These are phyloP conservation scores for Thielaviopsis ethacetica DNA, from an alignment of 2,329 filamentous ascomycete genomes.

Conservation along the genomic window DNA sequence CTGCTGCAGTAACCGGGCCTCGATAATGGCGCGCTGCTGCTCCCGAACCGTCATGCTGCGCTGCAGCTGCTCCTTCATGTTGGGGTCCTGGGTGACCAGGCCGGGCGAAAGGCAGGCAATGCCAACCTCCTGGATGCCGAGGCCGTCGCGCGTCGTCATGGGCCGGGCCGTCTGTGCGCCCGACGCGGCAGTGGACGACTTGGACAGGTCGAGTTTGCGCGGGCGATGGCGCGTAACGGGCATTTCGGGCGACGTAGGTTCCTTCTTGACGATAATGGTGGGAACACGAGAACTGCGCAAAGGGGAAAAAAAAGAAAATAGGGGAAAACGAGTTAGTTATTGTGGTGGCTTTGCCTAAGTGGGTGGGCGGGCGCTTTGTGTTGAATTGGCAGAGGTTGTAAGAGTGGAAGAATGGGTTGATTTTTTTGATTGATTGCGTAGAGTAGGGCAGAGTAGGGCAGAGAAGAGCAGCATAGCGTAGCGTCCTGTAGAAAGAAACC, in stretches of 20 bases:
- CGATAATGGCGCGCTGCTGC: constrained; percentile 88
- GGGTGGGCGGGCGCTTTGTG: background rate
- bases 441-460: too few relatives aligned
- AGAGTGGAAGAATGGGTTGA: constrained; percentile 4
- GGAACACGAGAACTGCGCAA: constrained; percentile 41
- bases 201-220: constrained; percentile 61
- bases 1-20: constrained; percentile 73
- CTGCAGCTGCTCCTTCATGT: constrained; percentile 89
- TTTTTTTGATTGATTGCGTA: background rate
- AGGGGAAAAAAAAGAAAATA: constrained; percentile 18
- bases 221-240: constrained; percentile 58
- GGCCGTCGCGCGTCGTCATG: constrained; percentile 60
- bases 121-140: constrained; percentile 82
- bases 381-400: background rate
- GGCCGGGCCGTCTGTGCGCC: constrained; percentile 50
- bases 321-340: constrained; percentile 8
- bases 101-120: constrained; percentile 89
- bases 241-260: constrained; percentile 75
- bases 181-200: constrained; percentile 35
- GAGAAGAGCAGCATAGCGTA: too few relatives aligned
- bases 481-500: too few relatives aligned
- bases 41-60: constrained; percentile 86
- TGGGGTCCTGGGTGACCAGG: constrained; percentile 90
- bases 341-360: too few relatives aligned
- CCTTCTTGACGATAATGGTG: constrained; percentile 92